phyloP scores from a whole-genome alignment of 23 red algal species.

The Chondrus crispus region DNA sequence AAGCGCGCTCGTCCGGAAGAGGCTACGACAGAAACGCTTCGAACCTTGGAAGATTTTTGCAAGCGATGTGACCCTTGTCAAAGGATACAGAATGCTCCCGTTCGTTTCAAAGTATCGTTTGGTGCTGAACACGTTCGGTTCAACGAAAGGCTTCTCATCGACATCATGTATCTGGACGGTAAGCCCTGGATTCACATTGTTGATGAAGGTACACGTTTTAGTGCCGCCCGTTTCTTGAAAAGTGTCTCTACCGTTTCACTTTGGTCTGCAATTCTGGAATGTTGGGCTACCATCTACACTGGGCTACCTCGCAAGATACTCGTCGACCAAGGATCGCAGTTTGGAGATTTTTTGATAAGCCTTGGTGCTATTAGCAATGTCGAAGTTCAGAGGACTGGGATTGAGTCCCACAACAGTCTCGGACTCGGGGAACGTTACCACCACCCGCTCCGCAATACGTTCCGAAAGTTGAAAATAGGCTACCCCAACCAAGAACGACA shows the following conservation, averaged over 20 bases:
- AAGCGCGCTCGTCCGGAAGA: not conserved
- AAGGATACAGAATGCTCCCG: not conserved
- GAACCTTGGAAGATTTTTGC: not conserved
- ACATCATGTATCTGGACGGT: not conserved
- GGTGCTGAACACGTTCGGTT: not conserved
- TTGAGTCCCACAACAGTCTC: constrained; percentile 25
- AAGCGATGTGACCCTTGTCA: constrained; percentile 9
- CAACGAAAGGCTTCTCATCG: not conserved
- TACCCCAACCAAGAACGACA: not conserved
- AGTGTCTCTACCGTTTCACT: not conserved
- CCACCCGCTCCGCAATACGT: too few relatives aligned
- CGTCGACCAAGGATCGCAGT: constrained; percentile 22
- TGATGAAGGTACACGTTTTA: not conserved
- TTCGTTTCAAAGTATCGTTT: not conserved
- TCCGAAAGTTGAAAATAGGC: not conserved
- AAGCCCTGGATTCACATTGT: not conserved
- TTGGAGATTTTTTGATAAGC: constrained; percentile 7
- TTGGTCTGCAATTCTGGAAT: not conserved
- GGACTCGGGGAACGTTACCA: not conserved
- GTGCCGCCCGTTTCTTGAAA: not conserved
- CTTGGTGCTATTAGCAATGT: not conserved
- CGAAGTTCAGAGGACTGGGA: constrained; percentile 13
- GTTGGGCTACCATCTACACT: not conserved
- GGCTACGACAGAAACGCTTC: not conserved
- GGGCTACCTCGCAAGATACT: constrained; percentile 18